Conservation (phyloP, 805 yeast species). For the Monosporozyma yasuniensis region DNA sequence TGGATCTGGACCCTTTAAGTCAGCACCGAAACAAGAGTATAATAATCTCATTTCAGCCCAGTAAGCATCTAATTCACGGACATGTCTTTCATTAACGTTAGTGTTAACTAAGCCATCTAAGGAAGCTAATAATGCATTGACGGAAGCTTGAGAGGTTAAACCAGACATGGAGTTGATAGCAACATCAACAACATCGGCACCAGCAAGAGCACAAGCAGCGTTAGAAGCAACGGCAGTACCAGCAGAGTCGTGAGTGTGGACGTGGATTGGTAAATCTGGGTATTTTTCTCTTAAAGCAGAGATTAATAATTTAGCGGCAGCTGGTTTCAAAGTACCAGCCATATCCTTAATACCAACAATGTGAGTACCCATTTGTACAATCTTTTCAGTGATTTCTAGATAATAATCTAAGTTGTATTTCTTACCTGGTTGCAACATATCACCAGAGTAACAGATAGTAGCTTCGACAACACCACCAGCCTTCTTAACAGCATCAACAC, state of each 20-base stretch:
- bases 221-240: conserved; percentile 98
- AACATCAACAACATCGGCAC: conserved; percentile 97
- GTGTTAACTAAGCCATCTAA: conserved; percentile 78
- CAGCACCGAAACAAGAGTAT: conserved; percentile 96
- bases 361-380: conserved; percentile 93
- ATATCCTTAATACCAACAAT: conserved; percentile 96
- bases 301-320: conserved; percentile 78
- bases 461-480: conserved; percentile 99
- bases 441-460: conserved; percentile 97
- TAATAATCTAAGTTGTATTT: conserved; percentile 92
- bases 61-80: conserved; percentile 82
- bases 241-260: conserved; percentile 98
- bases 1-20: conserved; percentile 98
- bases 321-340: conserved; percentile 98
- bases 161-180: conserved; percentile 98
- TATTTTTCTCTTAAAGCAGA: conserved; percentile 74
- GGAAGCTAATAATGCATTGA: conserved; percentile 87
- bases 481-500: conserved; percentile 94
- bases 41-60: conserved; percentile 98
- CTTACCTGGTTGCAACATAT: conserved; percentile 92
- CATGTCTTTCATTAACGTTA: conserved; percentile 55
- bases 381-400: conserved; percentile 66
- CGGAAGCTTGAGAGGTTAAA: conserved; percentile 95
- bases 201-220: conserved; percentile 89
- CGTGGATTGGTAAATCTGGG: conserved; percentile 95